Percentiles rank a stretch among this genome's conserved stretches.
phyloP scores from a whole-genome alignment of 2,329 filamentous ascomycete genomes.

The Sporothrix mexicana region DNA sequence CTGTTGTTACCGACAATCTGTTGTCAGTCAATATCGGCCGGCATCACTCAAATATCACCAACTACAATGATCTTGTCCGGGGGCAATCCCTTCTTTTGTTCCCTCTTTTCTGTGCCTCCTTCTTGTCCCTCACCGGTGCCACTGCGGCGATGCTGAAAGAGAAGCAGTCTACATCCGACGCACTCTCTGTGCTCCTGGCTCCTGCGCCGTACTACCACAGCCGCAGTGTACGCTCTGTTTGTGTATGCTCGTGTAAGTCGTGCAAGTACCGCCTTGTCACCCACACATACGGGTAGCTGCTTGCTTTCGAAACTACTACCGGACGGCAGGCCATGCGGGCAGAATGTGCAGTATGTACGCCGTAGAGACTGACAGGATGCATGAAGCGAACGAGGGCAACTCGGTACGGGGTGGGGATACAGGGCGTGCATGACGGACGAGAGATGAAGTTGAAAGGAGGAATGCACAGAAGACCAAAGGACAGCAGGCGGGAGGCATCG shows the following conservation, averaged over 20 bases:
- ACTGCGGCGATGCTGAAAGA: constrained; percentile 16
- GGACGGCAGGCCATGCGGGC: not conserved
- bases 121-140: constrained; percentile 8
- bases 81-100: not conserved
- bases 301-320: not conserved
- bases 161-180: constrained; percentile 10
- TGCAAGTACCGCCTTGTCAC: not conserved
- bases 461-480: too few relatives aligned
- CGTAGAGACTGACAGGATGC: constrained; percentile 2
- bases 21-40: too few relatives aligned
- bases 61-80: not conserved
- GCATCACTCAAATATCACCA: not conserved
- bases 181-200: not conserved
- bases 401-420: not conserved
- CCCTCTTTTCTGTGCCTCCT: not conserved
- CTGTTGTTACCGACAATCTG: too few relatives aligned
- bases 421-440: not conserved
- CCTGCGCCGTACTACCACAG: constrained; percentile 19
- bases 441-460: not conserved
- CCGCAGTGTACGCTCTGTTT: too few relatives aligned
- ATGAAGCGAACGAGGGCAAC: not conserved
- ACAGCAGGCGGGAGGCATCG: not conserved
- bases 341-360: not conserved
- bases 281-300: not conserved
- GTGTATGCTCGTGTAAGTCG: too few relatives aligned